phyloP scores from a whole-genome alignment of 768 basidiomycete species.

The Phanerodontia chrysosporium region DNA sequence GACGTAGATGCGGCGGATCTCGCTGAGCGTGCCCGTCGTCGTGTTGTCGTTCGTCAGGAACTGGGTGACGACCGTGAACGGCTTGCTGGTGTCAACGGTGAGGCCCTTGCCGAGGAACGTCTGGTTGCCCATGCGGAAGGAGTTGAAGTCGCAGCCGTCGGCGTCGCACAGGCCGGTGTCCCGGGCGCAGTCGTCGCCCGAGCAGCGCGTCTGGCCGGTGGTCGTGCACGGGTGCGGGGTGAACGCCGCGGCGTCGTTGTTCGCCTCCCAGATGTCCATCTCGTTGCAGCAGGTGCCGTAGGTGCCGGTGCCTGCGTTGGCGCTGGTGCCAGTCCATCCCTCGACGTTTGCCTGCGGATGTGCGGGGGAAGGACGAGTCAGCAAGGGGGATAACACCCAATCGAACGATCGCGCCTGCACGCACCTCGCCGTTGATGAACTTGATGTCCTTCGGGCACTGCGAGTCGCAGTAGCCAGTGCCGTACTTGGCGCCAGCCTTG shows the following conservation, averaged over 20 bases:
- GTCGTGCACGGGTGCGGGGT: conserved; percentile 48
- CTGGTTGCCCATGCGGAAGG: conserved; percentile 48
- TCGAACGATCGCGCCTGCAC: conserved; percentile 10
- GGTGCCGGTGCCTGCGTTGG: conserved; percentile 43
- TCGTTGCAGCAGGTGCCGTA: conserved; percentile 54
- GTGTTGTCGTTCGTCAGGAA: conserved; percentile 47
- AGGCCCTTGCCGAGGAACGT: conserved; percentile 44
- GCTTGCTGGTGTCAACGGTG: conserved; percentile 46
- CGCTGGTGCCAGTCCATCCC: conserved; percentile 37
- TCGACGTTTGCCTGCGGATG: conserved; percentile 40
- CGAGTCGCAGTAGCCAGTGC: conserved; percentile 64
- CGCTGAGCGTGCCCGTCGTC: conserved; percentile 41
- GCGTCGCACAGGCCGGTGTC: conserved; percentile 46
- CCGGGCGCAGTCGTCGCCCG: conserved; percentile 33
- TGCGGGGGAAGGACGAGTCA: background rate
- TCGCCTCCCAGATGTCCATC: conserved; percentile 61
- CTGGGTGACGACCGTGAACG: conserved; percentile 57
- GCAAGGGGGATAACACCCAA: conserved; percentile 9
- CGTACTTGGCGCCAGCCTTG: conserved; percentile 55
- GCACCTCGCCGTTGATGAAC: conserved; percentile 52
- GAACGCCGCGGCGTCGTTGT: conserved; percentile 43
- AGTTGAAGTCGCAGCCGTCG: conserved; percentile 62
- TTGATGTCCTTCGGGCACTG: conserved; percentile 58
- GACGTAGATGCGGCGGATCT: conserved; percentile 53
- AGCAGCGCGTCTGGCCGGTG: conserved; percentile 39